phyloP scores from a whole-genome alignment of 768 basidiomycete genomes.

The Naganishia onofrii region DNA sequence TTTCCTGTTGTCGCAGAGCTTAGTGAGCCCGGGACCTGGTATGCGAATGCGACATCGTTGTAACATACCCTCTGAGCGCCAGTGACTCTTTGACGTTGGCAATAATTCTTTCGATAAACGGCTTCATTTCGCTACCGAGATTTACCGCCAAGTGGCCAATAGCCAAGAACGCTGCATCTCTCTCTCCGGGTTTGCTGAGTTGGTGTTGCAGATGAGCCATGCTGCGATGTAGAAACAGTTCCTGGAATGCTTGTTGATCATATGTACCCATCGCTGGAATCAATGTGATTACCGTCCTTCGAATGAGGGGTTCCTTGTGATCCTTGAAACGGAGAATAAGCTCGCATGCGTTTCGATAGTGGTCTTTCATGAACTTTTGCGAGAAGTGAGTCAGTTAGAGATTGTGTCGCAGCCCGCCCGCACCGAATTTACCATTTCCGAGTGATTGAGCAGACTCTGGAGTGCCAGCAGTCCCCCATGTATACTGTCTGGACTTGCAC shows the following conservation, averaged over 20 bases:
- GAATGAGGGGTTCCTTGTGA: conserved; percentile 79
- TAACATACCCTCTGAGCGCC: conserved; percentile 74
- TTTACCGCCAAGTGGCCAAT: conserved; percentile 92
- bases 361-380: conserved; percentile 52
- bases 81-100: conserved; percentile 82
- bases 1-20: conserved; percentile 50
- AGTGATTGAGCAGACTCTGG: conserved; percentile 83
- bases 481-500: conserved; percentile 73
- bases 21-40: background rate
- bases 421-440: conserved; percentile 72
- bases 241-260: conserved; percentile 86
- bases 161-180: conserved; percentile 89
- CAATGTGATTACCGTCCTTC: conserved; percentile 90
- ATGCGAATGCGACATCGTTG: conserved; percentile 13
- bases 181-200: conserved; percentile 81
- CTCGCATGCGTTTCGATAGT: conserved; percentile 79
- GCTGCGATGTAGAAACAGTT: conserved; percentile 84
- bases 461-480: conserved; percentile 90
- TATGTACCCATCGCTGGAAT: conserved; percentile 93
- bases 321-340: conserved; percentile 83
- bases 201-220: conserved; percentile 89
- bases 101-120: conserved; percentile 89
- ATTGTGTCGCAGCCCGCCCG: background rate
- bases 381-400: conserved; percentile 1
- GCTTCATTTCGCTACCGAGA: conserved; percentile 91